A percentile compares a stretch with the other conserved stretches of the same genome.
Evolutionary conservation across 352 stramenopile species (phyloP).

Genomic region (Phytophthora cactorum): DNA sequence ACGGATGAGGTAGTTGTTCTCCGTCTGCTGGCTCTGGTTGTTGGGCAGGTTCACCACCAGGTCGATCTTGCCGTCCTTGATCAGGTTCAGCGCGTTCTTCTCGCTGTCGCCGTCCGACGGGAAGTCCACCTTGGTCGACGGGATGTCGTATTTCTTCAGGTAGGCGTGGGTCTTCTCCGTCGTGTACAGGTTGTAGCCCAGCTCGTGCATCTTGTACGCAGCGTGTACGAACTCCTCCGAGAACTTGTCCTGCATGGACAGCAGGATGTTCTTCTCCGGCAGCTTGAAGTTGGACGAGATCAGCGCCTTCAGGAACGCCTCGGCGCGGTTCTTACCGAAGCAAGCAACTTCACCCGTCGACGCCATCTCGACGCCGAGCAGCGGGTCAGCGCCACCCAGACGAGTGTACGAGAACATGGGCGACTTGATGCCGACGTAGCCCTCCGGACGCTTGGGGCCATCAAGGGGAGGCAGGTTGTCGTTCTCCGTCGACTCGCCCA

Average conservation of each 20-base stretch:
- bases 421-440: constrained; percentile 93
- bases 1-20: constrained; percentile 95
- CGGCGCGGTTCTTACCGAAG: constrained; percentile 96
- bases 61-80: constrained; percentile 96
- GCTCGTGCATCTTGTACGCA: constrained; percentile 95
- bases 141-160: constrained; percentile 88
- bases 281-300: constrained; percentile 84
- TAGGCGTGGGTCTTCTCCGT: constrained; percentile 94
- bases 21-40: constrained; percentile 83
- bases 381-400: constrained; percentile 91
- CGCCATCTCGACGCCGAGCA: constrained; percentile 98
- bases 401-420: constrained; percentile 98
- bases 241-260: constrained; percentile 94
- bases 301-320: constrained; percentile 96
- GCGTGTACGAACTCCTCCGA: constrained; percentile 96
- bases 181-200: constrained; percentile 96
- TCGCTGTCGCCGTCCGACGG: constrained; percentile 71
- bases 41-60: constrained; percentile 94
- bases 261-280: constrained; percentile 89
- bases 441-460: constrained; percentile 96
- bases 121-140: constrained; percentile 86
- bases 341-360: constrained; percentile 98
- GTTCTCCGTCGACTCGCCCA: constrained; percentile 93
- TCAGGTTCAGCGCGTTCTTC: constrained; percentile 88
- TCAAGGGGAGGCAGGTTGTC: constrained; percentile 95